These are phyloP conservation scores for Ambrosiella cleistominuta DNA, from an alignment of 2,329 filamentous ascomycete genomes.

Conservation along the genomic window DNA sequence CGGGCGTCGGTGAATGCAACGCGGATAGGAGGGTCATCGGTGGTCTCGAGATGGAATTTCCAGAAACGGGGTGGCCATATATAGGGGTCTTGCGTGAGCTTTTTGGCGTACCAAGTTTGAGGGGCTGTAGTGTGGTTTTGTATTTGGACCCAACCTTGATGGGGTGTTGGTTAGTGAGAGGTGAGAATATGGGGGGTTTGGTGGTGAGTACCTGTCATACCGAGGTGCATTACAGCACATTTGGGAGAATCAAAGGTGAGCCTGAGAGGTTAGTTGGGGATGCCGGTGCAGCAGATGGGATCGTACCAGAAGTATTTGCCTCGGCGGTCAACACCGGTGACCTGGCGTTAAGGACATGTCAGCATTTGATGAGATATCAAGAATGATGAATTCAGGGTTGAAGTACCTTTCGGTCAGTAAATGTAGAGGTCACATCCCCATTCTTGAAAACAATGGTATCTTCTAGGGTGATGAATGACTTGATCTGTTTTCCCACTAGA, in stretches of 20 bases:
- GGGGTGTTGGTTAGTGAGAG: neutral
- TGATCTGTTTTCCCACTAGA: constrained; percentile 68
- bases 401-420: constrained; percentile 2
- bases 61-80: constrained; percentile 78
- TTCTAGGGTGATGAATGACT: constrained; percentile 51
- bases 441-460: constrained; percentile 84
- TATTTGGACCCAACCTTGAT: constrained; percentile 69
- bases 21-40: constrained; percentile 34
- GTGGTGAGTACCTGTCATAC: constrained; percentile 38
- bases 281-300: neutral
- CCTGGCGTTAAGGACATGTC: constrained; percentile 26
- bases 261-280: constrained; percentile 17
- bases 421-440: constrained; percentile 56
- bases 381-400: neutral
- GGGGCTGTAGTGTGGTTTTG: constrained; percentile 60
- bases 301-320: constrained; percentile 86
- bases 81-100: constrained; percentile 31
- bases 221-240: constrained; percentile 79
- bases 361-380: neutral
- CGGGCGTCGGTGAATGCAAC: constrained; percentile 72
- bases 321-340: constrained; percentile 56
- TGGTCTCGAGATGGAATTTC: constrained; percentile 65
- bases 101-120: constrained; percentile 59
- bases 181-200: neutral
- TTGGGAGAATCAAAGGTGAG: constrained; percentile 51